Evolutionary conservation across 108 stramenopile genomes (phyloP).

Genomic region (Cylindrotheca fusiformis): DNA sequence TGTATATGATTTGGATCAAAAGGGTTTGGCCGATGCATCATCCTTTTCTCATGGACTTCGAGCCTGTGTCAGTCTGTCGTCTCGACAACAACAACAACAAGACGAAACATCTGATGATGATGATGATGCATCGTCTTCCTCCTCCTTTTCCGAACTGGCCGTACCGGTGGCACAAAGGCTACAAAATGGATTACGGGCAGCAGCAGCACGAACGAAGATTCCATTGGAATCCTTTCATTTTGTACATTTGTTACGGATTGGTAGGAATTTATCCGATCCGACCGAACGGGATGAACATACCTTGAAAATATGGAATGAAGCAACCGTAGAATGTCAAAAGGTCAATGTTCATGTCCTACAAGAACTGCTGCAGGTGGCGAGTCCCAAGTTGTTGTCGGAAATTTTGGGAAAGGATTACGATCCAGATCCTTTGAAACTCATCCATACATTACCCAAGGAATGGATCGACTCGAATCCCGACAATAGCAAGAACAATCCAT

Average conservation of each 20-base stretch:
- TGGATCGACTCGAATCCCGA: constrained; percentile 10
- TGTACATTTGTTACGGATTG: constrained; percentile 24
- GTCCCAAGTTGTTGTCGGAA: neutral
- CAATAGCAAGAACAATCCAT: constrained; percentile 3
- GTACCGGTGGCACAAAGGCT: constrained; percentile 20
- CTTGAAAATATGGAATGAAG: neutral
- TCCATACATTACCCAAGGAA: constrained; percentile 6
- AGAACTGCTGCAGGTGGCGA: constrained; percentile 16
- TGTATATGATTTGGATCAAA: constrained; percentile 16
- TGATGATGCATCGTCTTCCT: neutral
- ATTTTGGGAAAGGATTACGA: neutral
- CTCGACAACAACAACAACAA: constrained; percentile 3
- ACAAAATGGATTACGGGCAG: constrained; percentile 14
- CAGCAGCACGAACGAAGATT: neutral
- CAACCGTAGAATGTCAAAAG: constrained; percentile 6
- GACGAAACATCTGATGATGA: neutral
- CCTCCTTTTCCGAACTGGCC: constrained; percentile 9
- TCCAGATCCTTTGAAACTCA: constrained; percentile 1
- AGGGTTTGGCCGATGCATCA: constrained; percentile 21
- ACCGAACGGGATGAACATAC: constrained; percentile 13
- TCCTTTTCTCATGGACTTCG: constrained; percentile 33
- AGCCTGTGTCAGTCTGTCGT: constrained; percentile 9
- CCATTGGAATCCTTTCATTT: constrained; percentile 18
- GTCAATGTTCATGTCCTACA: constrained; percentile 32
- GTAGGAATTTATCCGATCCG: constrained; percentile 1